Evolutionary conservation across 208 protist genomes (phyloP), one percentile per base, ranked within the genome.

Genomic region (Leptomonas pyrrhocoris): DNA sequence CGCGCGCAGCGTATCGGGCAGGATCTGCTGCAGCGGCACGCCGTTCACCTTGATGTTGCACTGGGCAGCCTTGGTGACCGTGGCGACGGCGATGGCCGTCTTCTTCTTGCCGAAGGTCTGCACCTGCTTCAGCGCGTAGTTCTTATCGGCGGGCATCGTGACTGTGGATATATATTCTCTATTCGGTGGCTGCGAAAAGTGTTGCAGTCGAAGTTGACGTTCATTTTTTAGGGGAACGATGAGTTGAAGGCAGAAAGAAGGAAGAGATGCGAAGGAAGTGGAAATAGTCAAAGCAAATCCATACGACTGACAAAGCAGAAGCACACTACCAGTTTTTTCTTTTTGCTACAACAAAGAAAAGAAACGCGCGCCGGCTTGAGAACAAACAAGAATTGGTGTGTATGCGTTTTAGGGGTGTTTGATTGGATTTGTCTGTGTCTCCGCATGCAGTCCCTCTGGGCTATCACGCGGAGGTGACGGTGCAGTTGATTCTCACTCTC

Each of bases 41-140:
- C 98, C 98, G 80, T 99, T 99, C 56, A 99, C 90, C 73, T 96
- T 96, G 81, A 99, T 98, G 61, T 98, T 91, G 77, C 99, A 99
- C 74, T 97, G 96, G 34, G 85, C 61, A 60, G 98, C 98, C 68
- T 93, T 83, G 70, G 96, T 99, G 77, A 94, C 93, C 70, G 98
- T 98, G 34, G 98, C 98, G 50, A 99, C 98, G 50, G 99, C 99
- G 61, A 99, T 98, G 46, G 99, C 98, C 38, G 94, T 99, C 95
- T 99, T 99, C 97, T 99, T 97, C 86, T 96, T 95, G 80, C 93
- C 93, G 80, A 96, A 97, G 87, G 93, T 97, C 88, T 96, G 90
- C 72, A 97, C 93, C 88, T 96, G 90, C 84, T 92, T 90, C 53
- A 92, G 85, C 61, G 85, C 54, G 74, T 83, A 81, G 31, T 84